A percentile compares a stretch with the other conserved stretches of the same genome.
phyloP scores from a whole-genome alignment of 176 grass and related monocot species.

The Paspalum vaginatum region DNA sequence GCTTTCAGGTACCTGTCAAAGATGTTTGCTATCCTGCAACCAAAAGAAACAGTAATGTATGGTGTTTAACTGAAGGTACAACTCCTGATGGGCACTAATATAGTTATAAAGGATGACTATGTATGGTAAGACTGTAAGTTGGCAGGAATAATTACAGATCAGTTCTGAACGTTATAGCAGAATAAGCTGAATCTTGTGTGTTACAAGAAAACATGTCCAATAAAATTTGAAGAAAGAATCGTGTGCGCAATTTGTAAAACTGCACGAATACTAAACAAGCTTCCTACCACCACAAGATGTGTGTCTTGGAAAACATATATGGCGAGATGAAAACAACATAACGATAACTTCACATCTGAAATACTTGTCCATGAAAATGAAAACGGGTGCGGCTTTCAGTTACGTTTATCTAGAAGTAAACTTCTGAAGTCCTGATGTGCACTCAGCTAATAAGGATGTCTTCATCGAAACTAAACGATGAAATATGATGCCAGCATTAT shows the following conservation, averaged over 20 bases:
- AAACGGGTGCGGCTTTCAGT: no score
- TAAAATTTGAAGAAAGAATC: no score
- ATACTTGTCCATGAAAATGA: no score
- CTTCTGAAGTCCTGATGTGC: background rate
- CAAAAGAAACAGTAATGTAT: background rate
- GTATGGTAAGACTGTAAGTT: background rate
- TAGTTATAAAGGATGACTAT: background rate
- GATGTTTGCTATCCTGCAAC: constrained; percentile 59
- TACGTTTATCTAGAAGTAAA: no score
- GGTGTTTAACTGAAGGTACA: background rate
- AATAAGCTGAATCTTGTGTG: background rate
- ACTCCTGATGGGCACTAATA: background rate
- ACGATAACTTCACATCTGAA: no score
- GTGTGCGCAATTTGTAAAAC: no score
- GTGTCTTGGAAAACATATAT: no score
- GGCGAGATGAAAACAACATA: no score
- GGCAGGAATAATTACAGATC: background rate
- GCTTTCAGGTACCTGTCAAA: constrained; percentile 80
- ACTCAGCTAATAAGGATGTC: background rate
- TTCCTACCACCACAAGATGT: no score
- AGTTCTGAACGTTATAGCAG: background rate
- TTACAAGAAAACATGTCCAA: no score
- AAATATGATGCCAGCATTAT: background rate
- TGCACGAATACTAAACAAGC: no score
- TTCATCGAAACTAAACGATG: background rate